Conservation (phyloP, 2,329 filamentous ascomycete genomes). For the Colletotrichum sp. region DNA sequence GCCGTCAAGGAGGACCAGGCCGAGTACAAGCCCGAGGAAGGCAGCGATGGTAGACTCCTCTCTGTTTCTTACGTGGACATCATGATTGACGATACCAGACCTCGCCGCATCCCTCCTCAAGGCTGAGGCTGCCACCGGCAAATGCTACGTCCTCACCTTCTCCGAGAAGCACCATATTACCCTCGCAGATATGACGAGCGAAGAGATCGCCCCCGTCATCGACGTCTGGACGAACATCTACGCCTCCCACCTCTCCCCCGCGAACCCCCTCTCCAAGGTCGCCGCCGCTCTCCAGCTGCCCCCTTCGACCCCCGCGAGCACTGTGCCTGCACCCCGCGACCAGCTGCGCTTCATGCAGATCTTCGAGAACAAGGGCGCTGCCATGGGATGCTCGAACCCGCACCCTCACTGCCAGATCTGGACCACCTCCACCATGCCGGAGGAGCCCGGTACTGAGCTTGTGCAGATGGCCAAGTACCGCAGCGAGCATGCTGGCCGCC, state of each 20-base stretch:
- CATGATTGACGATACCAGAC: slow-evolving; percentile 48
- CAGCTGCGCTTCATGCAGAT: slow-evolving; percentile 99
- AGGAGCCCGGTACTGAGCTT: slow-evolving; percentile 85
- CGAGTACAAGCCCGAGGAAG: slow-evolving; percentile 64
- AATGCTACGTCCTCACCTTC: slow-evolving; percentile 97
- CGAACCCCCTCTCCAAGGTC: slow-evolving; percentile 62
- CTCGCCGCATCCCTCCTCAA: slow-evolving; percentile 78
- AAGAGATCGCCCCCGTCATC: slow-evolving; percentile 82
- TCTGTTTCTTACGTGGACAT: rapidly evolving
- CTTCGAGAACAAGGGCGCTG: slow-evolving; percentile 97
- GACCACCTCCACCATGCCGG: slow-evolving; percentile 89
- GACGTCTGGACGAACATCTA: slow-evolving; percentile 94
- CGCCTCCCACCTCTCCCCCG: slow-evolving; percentile 76
- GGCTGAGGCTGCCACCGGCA: slow-evolving; percentile 87
- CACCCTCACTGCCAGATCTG: slow-evolving; percentile 97
- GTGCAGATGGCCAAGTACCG: slow-evolving; percentile 81
- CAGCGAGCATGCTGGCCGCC: slow-evolving; percentile 70
- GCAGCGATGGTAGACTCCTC: slow-evolving; percentile 36
- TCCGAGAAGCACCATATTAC: slow-evolving; percentile 90
- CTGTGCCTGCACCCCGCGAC: slow-evolving; percentile 62
- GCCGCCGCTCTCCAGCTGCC: slow-evolving; percentile 46
- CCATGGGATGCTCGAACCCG: slow-evolving; percentile 98
- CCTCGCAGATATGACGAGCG: slow-evolving; percentile 82
- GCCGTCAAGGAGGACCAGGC: slow-evolving; percentile 94
- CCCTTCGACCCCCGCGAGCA: slow-evolving; percentile 38